Base-by-base conservation (phyloP, 192 early-diverging fungal genomes). In the Gamsiella multidivaricata region DNA sequence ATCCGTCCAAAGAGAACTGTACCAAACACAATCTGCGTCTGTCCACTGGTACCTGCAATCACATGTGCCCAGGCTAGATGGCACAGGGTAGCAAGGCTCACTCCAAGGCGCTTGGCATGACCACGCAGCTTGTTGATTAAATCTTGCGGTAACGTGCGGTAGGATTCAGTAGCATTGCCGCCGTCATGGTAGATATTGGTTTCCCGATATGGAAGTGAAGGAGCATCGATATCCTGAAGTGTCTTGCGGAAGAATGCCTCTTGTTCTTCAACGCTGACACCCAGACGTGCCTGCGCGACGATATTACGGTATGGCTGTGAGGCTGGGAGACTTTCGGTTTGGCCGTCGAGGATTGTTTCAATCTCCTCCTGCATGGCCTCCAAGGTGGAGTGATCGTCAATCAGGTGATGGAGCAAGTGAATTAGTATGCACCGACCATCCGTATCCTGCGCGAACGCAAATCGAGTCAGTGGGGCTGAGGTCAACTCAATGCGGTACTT, bases 41-140 rank as follows among this genome's bases (percentile, higher is more conserved):
- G 61, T 0, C 61, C 61, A 26, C 61, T 63, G 34, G 49, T 52
- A 5, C 34, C 15, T 0, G 61, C 46, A 0, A 63, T 3, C 3
- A 63, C 61, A 15, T 52, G 61, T 0, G 61, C 61, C 61, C 61
- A 63, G 0, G 61, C 49, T 0, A 63, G n/a, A 37, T 63, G 61
- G 34, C 61, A 63, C 1, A 63, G 5, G 0, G 22, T 3, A 0
- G 61, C 61, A 3, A 51, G 5, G 29, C 47, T 52, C 0, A 63
- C 61, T 15, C 49, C 32, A 0, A 63, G 33, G 0, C 20, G 17
- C 3, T 39, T 52, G 32, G 49, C 32, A 0, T 51, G 61, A 0
- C 0, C 1, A 3, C 49, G 46, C 1, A 63, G 23, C 0, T 2
- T 14, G 6, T 51, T 17, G 12, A 51, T 51, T 12, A 63, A 34